phyloP scores from a whole-genome alignment of 768 basidiomycete genomes.

The Bullera alba region DNA sequence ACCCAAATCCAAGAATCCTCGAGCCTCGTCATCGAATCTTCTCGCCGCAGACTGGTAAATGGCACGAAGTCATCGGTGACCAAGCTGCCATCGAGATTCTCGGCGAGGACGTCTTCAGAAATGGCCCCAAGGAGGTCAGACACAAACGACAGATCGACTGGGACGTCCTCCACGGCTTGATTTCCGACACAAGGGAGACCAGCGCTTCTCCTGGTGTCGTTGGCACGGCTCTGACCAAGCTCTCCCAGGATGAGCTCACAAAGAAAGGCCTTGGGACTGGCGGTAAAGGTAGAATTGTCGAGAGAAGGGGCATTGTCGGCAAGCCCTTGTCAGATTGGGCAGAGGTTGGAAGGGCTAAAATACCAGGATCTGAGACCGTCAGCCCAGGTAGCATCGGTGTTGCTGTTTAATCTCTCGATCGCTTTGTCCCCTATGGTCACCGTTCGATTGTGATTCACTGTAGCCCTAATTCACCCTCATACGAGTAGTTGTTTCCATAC shows the following conservation, averaged over 20 bases:
- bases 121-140: constrained; percentile 23
- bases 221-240: background rate
- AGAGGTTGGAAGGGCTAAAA: constrained; percentile 1
- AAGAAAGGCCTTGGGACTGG: background rate
- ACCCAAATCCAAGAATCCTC: constrained; percentile 38
- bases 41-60: constrained; percentile 25
- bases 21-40: constrained; percentile 40
- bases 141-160: constrained; percentile 18
- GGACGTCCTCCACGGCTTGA: constrained; percentile 10
- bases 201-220: background rate
- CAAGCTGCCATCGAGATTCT: constrained; percentile 39
- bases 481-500: too few relatives aligned
- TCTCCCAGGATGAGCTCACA: background rate
- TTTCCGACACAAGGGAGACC: constrained; percentile 2
- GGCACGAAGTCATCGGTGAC: constrained; percentile 43
- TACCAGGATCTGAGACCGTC: too few relatives aligned
- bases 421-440: too few relatives aligned
- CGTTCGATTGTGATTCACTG: too few relatives aligned
- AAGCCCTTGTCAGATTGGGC: constrained; percentile 5
- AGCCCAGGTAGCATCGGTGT: too few relatives aligned
- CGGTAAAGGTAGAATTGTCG: constrained; percentile 5
- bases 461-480: too few relatives aligned
- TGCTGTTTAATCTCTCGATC: too few relatives aligned
- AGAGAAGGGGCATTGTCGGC: constrained; percentile 8
- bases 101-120: constrained; percentile 31